These are phyloP conservation scores for Septoria petroselini DNA, from an alignment of 2,329 filamentous ascomycete genomes.

Conservation along the genomic window DNA sequence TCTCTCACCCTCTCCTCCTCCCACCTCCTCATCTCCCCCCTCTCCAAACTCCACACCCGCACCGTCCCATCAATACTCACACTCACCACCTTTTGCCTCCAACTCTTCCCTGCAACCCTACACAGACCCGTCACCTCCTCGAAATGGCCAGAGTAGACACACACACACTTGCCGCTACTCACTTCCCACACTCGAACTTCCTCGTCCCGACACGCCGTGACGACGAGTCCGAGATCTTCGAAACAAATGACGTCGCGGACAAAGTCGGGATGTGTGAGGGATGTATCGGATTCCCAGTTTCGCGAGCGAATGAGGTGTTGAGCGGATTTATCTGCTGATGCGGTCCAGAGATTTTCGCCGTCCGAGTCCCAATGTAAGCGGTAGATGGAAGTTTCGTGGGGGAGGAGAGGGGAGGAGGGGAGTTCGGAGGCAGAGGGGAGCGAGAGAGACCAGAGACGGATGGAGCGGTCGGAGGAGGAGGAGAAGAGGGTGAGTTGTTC, in stretches of 20 bases:
- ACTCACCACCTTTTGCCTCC: constrained; percentile 68
- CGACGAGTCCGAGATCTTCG: constrained; percentile 65
- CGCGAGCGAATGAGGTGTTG: constrained; percentile 71
- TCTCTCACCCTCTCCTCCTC: constrained; percentile 44
- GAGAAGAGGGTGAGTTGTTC: constrained; percentile 60
- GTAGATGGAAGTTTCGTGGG: constrained; percentile 90
- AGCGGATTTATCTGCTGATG: constrained; percentile 83
- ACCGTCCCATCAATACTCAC: constrained; percentile 88
- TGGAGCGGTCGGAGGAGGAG: constrained; percentile 61
- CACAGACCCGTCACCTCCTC: constrained; percentile 86
- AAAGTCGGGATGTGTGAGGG: constrained; percentile 79
- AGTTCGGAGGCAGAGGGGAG: constrained; percentile 55
- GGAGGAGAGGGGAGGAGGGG: constrained; percentile 55
- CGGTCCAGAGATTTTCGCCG: constrained; percentile 78
- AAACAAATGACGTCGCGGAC: constrained; percentile 75
- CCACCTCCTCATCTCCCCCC: constrained; percentile 57
- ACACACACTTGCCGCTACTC: constrained; percentile 33
- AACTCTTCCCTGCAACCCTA: constrained; percentile 49
- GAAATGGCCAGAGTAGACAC: constrained; percentile 67
- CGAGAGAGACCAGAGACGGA: constrained; percentile 71
- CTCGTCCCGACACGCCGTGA: constrained; percentile 89
- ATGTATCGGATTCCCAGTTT: constrained; percentile 68
- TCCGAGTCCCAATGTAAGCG: constrained; percentile 69
- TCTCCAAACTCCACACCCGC: constrained; percentile 73
- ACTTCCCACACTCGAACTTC: constrained; percentile 85